These are phyloP conservation scores for Penicillium canariense DNA, from an alignment of 495 filamentous ascomycete genomes.

Conservation along the genomic window DNA sequence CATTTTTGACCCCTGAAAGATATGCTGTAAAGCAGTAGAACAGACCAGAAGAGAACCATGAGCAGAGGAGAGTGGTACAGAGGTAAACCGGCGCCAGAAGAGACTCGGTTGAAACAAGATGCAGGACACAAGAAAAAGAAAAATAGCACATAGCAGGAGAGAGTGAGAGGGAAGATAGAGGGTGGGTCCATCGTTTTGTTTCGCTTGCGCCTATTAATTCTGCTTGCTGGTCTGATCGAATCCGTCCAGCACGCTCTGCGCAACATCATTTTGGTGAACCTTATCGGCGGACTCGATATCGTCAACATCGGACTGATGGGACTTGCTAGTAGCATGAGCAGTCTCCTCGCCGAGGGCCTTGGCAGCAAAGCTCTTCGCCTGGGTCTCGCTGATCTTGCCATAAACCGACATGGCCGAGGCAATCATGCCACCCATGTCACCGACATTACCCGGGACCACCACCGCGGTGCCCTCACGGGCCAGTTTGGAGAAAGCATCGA, in stretches of 20 bases:
- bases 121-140: constrained; percentile 2
- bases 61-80: constrained; percentile 8
- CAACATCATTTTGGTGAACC: constrained; percentile 25
- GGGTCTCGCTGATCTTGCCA: constrained; percentile 86
- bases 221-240: constrained; percentile 53
- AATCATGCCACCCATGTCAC: constrained; percentile 97
- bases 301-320: constrained; percentile 10
- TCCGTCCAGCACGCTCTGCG: constrained; percentile 48
- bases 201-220: constrained; percentile 22
- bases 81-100: not conserved
- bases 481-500: constrained; percentile 88
- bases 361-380: constrained; percentile 65
- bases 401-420: constrained; percentile 94
- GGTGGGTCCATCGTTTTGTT: constrained; percentile 12
- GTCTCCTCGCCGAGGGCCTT: constrained; percentile 39
- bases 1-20: constrained; percentile 11
- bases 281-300: constrained; percentile 5
- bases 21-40: constrained; percentile 9
- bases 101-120: constrained; percentile 9
- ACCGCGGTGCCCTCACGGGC: constrained; percentile 93
- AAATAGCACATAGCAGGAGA: constrained; percentile 5
- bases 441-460: constrained; percentile 93
- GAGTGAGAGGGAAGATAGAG: constrained; percentile 2
- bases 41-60: constrained; percentile 5
- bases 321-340: not conserved